These are phyloP conservation scores for Flaveria floridana DNA, from an alignment of 140 eudicot genomes.

Conservation along the genomic window DNA sequence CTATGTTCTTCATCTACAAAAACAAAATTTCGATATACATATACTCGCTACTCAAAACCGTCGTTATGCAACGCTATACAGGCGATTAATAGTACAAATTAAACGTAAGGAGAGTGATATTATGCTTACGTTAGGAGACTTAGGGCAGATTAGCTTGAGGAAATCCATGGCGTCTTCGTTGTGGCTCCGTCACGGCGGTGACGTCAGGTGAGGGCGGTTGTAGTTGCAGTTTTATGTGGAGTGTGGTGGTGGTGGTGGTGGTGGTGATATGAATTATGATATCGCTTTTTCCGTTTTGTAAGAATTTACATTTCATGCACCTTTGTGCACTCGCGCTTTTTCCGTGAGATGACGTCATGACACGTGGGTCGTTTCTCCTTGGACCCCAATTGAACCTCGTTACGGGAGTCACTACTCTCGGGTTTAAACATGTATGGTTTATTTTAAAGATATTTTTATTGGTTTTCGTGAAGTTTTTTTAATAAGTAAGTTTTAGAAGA, in stretches of 20 bases:
- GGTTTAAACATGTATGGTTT: too few species aligned
- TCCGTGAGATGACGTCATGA: slow-evolving; percentile 30
- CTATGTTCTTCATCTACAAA: not conserved
- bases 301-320: slow-evolving; percentile 37
- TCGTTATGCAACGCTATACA: not conserved
- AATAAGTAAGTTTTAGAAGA: too few species aligned
- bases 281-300: not conserved
- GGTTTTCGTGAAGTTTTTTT: too few species aligned
- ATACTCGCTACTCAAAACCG: slow-evolving; percentile 1
- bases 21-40: not conserved
- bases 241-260: slow-evolving; percentile 11
- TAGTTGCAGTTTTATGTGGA: slow-evolving; percentile 3
- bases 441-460: too few species aligned
- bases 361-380: slow-evolving; percentile 9
- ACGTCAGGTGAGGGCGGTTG: not conserved
- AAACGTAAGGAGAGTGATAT: slow-evolving; percentile 6
- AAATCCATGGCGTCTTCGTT: slow-evolving; percentile 45
- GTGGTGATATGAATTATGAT: not conserved
- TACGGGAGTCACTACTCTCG: too few species aligned
- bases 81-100: not conserved
- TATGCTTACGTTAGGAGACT: slow-evolving; percentile 61
- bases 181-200: slow-evolving; percentile 19
- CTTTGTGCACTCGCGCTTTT: slow-evolving; percentile 30
- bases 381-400: not conserved
- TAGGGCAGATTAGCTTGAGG: slow-evolving; percentile 59